Conservation (phyloP, 768 basidiomycete species). For the Suillus subaureus region DNA sequence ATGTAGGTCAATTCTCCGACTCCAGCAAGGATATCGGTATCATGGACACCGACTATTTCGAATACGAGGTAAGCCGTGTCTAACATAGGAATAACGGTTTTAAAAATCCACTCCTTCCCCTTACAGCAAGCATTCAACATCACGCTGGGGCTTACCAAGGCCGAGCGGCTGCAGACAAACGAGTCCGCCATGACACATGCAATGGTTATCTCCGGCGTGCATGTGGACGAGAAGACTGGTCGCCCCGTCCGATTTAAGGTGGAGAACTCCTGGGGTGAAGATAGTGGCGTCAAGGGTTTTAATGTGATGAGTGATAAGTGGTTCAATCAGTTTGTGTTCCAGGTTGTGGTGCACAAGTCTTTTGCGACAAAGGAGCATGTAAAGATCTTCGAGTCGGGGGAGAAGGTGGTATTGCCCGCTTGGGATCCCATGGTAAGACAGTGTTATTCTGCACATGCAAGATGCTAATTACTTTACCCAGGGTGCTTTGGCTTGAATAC, state of each 20-base stretch:
- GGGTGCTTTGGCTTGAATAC: constrained; percentile 16
- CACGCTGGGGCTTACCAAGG: constrained; percentile 78
- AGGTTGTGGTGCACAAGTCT: constrained; percentile 84
- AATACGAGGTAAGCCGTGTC: constrained; percentile 64
- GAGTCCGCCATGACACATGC: constrained; percentile 96
- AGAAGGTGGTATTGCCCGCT: constrained; percentile 70
- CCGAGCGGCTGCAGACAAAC: constrained; percentile 76
- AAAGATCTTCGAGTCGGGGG: constrained; percentile 71
- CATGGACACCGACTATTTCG: constrained; percentile 84
- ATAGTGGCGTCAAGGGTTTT: constrained; percentile 79
- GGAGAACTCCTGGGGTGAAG: constrained; percentile 93
- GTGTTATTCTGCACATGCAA: background rate
- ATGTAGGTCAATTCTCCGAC: constrained; percentile 88
- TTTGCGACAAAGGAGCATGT: constrained; percentile 82
- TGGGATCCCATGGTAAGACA: constrained; percentile 66
- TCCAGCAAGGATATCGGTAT: constrained; percentile 59
- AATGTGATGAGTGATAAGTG: constrained; percentile 91
- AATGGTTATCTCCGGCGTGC: constrained; percentile 85
- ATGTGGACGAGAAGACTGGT: constrained; percentile 70
- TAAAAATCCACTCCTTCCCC: background rate
- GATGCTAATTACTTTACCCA: constrained; percentile 2
- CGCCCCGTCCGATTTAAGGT: constrained; percentile 91
- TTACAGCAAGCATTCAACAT: constrained; percentile 81
- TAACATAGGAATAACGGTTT: background rate
- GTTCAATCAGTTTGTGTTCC: constrained; percentile 96